Evolutionary conservation across 208 protist species (phyloP), one percentile per base, ranked within the genome.

Genomic region (Leishmania arabica): DNA sequence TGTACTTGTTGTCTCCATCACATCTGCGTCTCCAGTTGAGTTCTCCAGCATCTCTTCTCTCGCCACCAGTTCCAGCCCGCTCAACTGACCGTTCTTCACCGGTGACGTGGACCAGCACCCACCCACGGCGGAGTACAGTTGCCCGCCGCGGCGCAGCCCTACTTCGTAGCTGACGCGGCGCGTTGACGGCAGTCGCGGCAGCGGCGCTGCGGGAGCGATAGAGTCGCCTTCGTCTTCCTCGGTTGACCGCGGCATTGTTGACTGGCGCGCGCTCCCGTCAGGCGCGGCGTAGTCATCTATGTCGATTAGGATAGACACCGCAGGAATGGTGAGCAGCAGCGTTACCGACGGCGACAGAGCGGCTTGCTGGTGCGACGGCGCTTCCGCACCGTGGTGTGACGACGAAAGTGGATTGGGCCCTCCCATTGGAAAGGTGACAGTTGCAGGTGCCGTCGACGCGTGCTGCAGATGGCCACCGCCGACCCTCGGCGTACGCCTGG

Each of bases 101-200:
- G 82, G 82, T n/a, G 78, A 56, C 13, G 13, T 51, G n/a, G 31
- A 58, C 82, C 82, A 86, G 15, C 64, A 78, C n/a, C 75, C 78
- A 13, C 82, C 82, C 6, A 66, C 60, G 1, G 82, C 82, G 1
- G 74, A 77, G 78, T 86, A 86, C 15, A 81, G 66, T 15, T 86
- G 74, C n/a, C 56, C 82, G 1, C 82, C 82, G 8, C 78, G 65
- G 2, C 82, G 82, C 27, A 86, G 64, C 19, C 73, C 40, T 3
- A 82, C 37, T 37, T 86, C 82, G 47, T 82, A 82, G 31, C 62
- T 58, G 42, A 78, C 49, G n/a, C 66, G 56, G 13, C 45, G 27
- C 65, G 34, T 70, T 37, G 27, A 9, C 64, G 31, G 49, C 81
- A 9, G 62, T 17, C 24, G 66, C 54, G 40, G 4, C 31, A 42